Evolutionary conservation across 2,329 filamentous ascomycete species (phyloP).

Genomic region (Calycina marina): DNA sequence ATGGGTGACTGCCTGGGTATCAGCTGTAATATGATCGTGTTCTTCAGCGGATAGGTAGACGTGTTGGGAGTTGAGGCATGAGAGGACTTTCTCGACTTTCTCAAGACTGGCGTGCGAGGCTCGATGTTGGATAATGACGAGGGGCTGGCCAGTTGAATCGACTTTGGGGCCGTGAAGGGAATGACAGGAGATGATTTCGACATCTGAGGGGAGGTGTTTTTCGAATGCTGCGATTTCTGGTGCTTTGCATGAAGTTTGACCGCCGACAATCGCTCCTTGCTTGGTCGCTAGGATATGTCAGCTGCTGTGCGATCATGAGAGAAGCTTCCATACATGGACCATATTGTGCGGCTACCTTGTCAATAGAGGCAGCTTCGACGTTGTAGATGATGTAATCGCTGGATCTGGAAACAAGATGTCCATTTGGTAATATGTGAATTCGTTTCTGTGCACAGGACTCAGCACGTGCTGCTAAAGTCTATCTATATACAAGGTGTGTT

Average conservation of each 20-base stretch:
- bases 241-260: conserved; percentile 95
- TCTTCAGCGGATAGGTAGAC: conserved; percentile 76
- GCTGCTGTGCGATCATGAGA: not conserved
- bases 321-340: conserved; percentile 66
- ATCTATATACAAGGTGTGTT: conserved; percentile 28
- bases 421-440: conserved; percentile 83
- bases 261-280: conserved; percentile 85
- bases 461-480: conserved; percentile 21
- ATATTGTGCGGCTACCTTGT: conserved; percentile 72
- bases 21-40: conserved; percentile 94
- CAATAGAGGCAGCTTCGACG: conserved; percentile 86
- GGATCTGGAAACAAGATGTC: conserved; percentile 84
- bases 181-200: conserved; percentile 90
- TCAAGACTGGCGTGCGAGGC: conserved; percentile 61
- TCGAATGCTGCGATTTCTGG: conserved; percentile 93
- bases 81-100: conserved; percentile 69
- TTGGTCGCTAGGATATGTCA: conserved; percentile 58
- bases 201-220: conserved; percentile 69
- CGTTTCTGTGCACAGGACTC: conserved; percentile 48
- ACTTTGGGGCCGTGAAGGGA: conserved; percentile 89
- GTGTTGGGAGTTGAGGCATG: conserved; percentile 70
- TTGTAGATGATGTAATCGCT: conserved; percentile 99
- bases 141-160: conserved; percentile 74
- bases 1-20: conserved; percentile 96
- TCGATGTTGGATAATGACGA: conserved; percentile 86